Base-by-base conservation (phyloP, 176 grass and related monocot genomes). In the Oryza longistaminata region DNA sequence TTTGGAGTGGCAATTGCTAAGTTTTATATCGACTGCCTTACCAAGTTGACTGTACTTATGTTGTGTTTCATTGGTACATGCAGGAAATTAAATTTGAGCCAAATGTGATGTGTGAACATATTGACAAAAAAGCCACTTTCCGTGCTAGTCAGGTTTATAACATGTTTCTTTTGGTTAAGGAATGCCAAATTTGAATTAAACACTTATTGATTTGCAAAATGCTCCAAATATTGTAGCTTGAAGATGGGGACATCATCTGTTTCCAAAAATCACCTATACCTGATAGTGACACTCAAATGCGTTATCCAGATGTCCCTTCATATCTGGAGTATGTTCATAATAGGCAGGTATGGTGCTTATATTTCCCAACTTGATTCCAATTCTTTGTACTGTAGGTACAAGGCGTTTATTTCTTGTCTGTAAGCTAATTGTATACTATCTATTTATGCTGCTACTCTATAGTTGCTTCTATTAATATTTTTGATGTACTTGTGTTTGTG, bases 311-410 rank as follows among this genome's bases (percentile, higher is more conserved):
- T 31, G 86, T 92, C 75, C 92, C 94, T 77, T 92, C 92, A 26
- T 97, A 91, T 94, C 83, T 97, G 88, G 94, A 97, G 55, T 97
- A 94, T 83, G 92, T 97, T 75, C 94, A 92, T 85, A 97, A 94
- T 79, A 89, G 94, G 64, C 94, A 97, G 94, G 94, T 97, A 88
- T 71, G 82, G 42, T 81, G 29, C 49, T 74, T 13, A 15, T 73
- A 90, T 74, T 29, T 78, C 61, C 67, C 46, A 37, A 52, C 58
- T 91, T 6, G 9, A 37, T 68, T 73, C 43, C 43, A 21, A 66
- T 17, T 55, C 16, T 43, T 43, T 43, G 46, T 15, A 49, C 46
- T 49, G 52, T 19, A 19, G 17, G 6, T 55, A 55, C 17, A 55
- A 55, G 52, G 16, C 6, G 0, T 3, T 61, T 61, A 68, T 64